A percentile compares a stretch with the other conserved stretches of the same genome.
phyloP scores from a whole-genome alignment of 73 alveolate genomes.

The Durusdinium trenchii region DNA sequence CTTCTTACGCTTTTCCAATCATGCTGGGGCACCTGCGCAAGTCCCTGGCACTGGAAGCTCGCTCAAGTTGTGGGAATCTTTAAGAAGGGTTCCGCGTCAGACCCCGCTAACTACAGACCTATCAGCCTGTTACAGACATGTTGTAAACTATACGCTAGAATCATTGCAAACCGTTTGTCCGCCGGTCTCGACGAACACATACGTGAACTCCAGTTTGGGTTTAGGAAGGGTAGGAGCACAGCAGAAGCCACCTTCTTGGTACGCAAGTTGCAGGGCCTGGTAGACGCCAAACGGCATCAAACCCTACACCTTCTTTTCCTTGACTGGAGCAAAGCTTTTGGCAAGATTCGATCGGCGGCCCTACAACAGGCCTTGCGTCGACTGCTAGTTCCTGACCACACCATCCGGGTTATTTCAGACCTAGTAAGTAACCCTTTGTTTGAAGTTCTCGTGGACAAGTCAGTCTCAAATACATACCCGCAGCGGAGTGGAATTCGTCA shows the following conservation, averaged over 20 bases:
- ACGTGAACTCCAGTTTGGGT: neutral
- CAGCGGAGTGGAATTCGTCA: conserved; percentile 36
- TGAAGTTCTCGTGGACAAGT: neutral
- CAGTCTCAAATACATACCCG: neutral
- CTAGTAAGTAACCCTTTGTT: neutral
- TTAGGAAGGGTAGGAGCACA: conserved; percentile 5
- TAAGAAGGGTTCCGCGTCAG: neutral
- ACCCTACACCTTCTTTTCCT: neutral
- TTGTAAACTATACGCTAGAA: conserved; percentile 5
- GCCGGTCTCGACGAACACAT: neutral
- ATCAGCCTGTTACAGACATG: conserved; percentile 1
- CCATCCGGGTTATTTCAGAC: neutral
- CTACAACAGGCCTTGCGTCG: neutral
- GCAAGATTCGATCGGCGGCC: neutral
- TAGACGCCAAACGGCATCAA: conserved; percentile 24
- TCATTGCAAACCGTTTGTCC: neutral
- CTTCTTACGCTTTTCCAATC: neutral
- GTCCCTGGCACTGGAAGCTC: neutral
- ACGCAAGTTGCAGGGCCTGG: conserved; percentile 7
- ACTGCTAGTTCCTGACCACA: neutral
- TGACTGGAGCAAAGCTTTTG: conserved; percentile 56
- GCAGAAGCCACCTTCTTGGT: neutral
- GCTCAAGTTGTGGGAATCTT: conserved; percentile 22
- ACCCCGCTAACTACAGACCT: conserved; percentile 20
- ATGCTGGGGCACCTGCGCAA: neutral